Evolutionary conservation across 1,139 yeast genomes (phyloP).

Genomic region (Debaryomycetaceae sp.): DNA sequence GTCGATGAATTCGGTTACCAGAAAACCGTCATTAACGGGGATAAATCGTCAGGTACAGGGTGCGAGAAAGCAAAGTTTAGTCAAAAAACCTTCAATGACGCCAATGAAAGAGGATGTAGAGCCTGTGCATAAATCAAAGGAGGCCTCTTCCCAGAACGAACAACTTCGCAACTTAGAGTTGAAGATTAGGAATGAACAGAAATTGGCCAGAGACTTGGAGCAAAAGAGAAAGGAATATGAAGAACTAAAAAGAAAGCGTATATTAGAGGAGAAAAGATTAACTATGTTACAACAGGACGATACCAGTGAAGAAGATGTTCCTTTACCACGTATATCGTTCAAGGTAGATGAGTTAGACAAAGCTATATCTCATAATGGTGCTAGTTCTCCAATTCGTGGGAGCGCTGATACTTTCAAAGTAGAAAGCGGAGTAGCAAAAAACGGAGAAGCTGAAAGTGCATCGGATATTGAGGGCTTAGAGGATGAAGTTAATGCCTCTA

Average conservation of each 20-base stretch:
- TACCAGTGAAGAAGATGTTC: not conserved
- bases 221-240: conserved; percentile 31
- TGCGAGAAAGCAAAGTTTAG: conserved; percentile 7
- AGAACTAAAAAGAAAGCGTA: conserved; percentile 18
- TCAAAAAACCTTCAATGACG: conserved; percentile 7
- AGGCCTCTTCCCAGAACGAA: conserved; percentile 10
- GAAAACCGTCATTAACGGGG: conserved; percentile 2
- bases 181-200: conserved; percentile 31
- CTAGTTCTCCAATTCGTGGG: not conserved
- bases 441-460: conserved; percentile 4
- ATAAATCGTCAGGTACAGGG: conserved; percentile 5
- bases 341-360: not conserved
- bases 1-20: conserved; percentile 15
- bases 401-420: not conserved
- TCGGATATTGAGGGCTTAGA: not conserved
- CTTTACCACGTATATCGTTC: not conserved
- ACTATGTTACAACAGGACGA: conserved; percentile 1
- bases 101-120: conserved; percentile 16
- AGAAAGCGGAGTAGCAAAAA: not conserved
- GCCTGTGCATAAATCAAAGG: conserved; percentile 11
- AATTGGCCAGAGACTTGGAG: conserved; percentile 28
- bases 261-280: conserved; percentile 19
- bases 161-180: conserved; percentile 16
- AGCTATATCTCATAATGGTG: not conserved
- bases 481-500: conserved; percentile 8